Percentiles rank a stretch among this genome's conserved stretches.
Evolutionary conservation across 192 early-diverging fungal genomes (phyloP).

Genomic region (Phycomyces blakesleeanus): DNA sequence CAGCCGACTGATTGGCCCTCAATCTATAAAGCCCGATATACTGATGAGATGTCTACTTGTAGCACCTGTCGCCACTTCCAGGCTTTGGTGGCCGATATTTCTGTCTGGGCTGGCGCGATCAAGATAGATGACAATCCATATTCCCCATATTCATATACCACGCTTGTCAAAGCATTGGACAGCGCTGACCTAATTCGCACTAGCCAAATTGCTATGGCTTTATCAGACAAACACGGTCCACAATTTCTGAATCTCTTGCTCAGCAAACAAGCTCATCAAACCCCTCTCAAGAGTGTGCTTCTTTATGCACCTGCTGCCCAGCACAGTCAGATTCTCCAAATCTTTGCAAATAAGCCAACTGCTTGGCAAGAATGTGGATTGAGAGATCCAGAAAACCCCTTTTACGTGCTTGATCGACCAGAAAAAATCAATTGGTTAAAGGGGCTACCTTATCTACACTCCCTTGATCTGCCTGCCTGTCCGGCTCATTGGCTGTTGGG

Average conservation of each 20-base stretch:
- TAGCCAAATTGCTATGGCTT: not conserved
- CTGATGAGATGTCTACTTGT: not conserved
- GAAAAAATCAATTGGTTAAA: not conserved
- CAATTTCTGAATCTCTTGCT: not conserved
- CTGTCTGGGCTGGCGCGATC: slow-evolving; percentile 7
- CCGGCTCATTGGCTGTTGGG: not conserved
- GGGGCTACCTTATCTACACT: not conserved
- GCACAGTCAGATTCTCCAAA: not conserved
- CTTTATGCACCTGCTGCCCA: not conserved
- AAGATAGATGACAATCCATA: not conserved
- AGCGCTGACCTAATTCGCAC: not conserved
- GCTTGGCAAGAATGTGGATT: not conserved
- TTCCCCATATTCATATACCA: not conserved
- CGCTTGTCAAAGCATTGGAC: not conserved
- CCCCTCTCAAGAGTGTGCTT: not conserved
- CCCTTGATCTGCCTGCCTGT: slow-evolving; percentile 7
- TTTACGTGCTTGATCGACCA: not conserved
- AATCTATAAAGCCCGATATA: not conserved
- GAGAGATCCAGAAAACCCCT: not conserved
- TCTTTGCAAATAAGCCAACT: not conserved
- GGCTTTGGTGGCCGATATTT: slow-evolving; percentile 8
- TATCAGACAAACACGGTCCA: not conserved
- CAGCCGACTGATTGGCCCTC: not conserved
- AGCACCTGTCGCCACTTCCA: not conserved
- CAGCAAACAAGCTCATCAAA: not conserved